Percentiles rank a stretch among this genome's conserved stretches.
Evolutionary conservation across 2,329 filamentous ascomycete genomes (phyloP).

Genomic region (Emergomyces orientalis): DNA sequence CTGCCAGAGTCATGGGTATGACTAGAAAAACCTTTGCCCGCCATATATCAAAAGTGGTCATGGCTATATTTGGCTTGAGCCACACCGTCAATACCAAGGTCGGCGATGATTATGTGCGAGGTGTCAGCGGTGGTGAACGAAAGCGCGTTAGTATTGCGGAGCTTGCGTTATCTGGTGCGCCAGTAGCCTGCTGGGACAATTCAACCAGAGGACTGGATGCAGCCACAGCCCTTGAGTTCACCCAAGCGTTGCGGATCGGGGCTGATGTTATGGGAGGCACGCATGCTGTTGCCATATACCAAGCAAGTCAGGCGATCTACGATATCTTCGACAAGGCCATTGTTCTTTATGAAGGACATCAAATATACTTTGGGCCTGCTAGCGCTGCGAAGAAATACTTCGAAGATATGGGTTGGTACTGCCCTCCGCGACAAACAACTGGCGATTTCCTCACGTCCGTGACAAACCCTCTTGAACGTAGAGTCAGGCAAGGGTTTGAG

Average conservation of each 20-base stretch:
- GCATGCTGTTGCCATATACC: constrained; percentile 51
- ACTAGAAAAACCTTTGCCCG: constrained; percentile 38
- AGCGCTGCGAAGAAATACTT: constrained; percentile 55
- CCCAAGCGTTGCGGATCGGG: constrained; percentile 43
- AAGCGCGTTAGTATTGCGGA: constrained; percentile 48
- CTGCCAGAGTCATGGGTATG: constrained; percentile 31
- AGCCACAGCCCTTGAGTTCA: constrained; percentile 51
- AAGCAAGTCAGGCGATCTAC: constrained; percentile 43
- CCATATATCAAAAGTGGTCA: constrained; percentile 33
- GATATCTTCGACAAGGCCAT: constrained; percentile 65
- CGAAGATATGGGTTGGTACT: constrained; percentile 58
- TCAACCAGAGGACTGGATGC: constrained; percentile 46
- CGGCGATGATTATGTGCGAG: constrained; percentile 49
- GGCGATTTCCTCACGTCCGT: constrained; percentile 62
- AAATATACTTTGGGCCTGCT: constrained; percentile 66
- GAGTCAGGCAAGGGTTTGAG: constrained; percentile 50
- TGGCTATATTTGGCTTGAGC: constrained; percentile 34
- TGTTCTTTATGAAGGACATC: constrained; percentile 65
- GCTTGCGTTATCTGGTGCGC: constrained; percentile 30
- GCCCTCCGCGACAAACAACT: constrained; percentile 57
- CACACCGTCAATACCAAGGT: constrained; percentile 42
- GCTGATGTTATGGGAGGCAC: constrained; percentile 43
- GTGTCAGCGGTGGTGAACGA: constrained; percentile 53
- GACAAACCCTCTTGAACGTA: constrained; percentile 55
- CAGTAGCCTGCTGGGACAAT: constrained; percentile 38